Conservation (phyloP, 1,284 basidiomycete genomes). For the Exobasidium rhododendri region DNA sequence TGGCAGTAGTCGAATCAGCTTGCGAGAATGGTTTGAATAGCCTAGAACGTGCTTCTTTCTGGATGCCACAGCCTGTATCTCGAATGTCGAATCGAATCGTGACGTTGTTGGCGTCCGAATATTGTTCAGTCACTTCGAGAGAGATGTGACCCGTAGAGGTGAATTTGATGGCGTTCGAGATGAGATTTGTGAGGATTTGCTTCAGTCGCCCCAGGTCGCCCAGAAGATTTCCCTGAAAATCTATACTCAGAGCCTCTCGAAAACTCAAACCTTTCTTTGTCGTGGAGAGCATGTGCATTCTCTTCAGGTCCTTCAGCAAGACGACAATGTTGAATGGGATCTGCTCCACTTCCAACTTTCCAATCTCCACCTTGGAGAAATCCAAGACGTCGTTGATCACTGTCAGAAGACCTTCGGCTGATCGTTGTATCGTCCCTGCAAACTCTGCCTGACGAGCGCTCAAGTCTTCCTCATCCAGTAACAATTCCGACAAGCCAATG, state of each 20-base stretch:
- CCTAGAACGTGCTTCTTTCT: conserved; percentile 38
- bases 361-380: background rate
- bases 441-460: conserved; percentile 56
- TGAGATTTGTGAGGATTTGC: conserved; percentile 55
- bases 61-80: conserved; percentile 55
- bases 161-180: conserved; percentile 57
- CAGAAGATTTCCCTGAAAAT: conserved; percentile 35
- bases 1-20: conserved; percentile 21
- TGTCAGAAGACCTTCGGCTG: conserved; percentile 57
- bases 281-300: conserved; percentile 51
- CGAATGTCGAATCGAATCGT: conserved; percentile 48
- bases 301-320: conserved; percentile 50
- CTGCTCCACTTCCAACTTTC: conserved; percentile 50
- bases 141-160: conserved; percentile 51
- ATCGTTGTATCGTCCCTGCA: conserved; percentile 56
- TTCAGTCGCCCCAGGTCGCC: conserved; percentile 41
- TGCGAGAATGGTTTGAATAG: conserved; percentile 55
- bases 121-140: conserved; percentile 19
- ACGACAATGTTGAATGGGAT: conserved; percentile 56
- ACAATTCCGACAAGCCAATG: conserved; percentile 54
- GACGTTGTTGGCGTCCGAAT: conserved; percentile 18
- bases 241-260: conserved; percentile 38
- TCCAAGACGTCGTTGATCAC: conserved; percentile 58
- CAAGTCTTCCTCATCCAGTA: conserved; percentile 45
- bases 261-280: conserved; percentile 53